These are phyloP conservation scores for Macrolepiota dolichaula DNA, from an alignment of 768 basidiomycete species.

Conservation along the genomic window DNA sequence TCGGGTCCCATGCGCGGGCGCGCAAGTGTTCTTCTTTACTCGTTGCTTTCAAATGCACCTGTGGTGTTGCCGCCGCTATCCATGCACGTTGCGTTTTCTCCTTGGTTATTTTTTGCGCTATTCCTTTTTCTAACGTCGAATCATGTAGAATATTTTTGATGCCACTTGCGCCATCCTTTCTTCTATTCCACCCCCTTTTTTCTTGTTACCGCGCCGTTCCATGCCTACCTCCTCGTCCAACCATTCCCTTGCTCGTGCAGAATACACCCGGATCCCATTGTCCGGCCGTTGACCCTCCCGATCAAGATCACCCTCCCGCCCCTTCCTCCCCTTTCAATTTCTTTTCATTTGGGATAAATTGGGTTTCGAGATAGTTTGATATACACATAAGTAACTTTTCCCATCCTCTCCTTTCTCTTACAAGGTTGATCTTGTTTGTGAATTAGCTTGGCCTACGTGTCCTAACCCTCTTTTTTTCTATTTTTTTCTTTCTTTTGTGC, in stretches of 20 bases:
- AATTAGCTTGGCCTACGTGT: not conserved
- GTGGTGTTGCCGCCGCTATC: not conserved
- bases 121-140: not conserved
- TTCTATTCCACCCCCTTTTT: conserved; percentile 23
- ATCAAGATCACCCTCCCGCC: not conserved
- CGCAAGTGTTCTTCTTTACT: conserved; percentile 3
- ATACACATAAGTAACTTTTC: conserved; percentile 9
- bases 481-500: conserved; percentile 9
- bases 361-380: conserved; percentile 10
- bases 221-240: no score
- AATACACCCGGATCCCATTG: no score
- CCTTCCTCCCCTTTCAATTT: not conserved
- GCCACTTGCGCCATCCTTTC: conserved; percentile 15
- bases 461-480: not conserved
- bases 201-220: not conserved
- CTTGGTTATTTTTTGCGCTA: not conserved
- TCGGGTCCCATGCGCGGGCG: conserved; percentile 18
- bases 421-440: not conserved
- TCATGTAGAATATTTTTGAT: conserved; percentile 7
- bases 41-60: not conserved
- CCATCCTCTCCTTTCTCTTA: not conserved
- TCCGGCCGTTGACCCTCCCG: no score
- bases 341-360: conserved; percentile 12
- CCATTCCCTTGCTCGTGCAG: no score
- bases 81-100: not conserved